Conservation (phyloP, 306 rosid genomes). For the Vigna mungo region DNA sequence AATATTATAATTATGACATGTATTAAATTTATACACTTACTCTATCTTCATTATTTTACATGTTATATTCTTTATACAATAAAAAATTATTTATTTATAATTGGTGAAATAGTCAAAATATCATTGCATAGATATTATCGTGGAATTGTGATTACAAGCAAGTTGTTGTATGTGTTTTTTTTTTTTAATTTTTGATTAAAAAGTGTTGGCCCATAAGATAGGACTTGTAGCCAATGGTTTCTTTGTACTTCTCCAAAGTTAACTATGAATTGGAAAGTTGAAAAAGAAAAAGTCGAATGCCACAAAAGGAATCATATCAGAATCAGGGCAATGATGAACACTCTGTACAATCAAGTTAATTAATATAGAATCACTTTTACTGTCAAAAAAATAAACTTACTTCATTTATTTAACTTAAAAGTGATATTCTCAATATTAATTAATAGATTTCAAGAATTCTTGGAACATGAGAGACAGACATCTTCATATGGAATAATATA, state of each 20-base stretch:
- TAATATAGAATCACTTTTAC: background rate
- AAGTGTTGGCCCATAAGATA: constrained; percentile 15
- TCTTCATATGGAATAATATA: background rate
- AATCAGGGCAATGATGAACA: background rate
- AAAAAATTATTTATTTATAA: no score
- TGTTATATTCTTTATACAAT: no score
- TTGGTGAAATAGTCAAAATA: no score
- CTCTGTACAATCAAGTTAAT: background rate
- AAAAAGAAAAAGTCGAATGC: constrained; percentile 23
- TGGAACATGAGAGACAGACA: background rate
- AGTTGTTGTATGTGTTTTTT: background rate
- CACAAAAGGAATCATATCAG: background rate
- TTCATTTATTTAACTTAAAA: background rate
- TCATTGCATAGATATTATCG: no score
- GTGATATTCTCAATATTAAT: background rate
- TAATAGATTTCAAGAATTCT: background rate
- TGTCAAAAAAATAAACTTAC: background rate
- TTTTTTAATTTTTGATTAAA: background rate
- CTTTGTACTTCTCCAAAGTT: background rate
- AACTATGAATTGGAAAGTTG: constrained; percentile 22
- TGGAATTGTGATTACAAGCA: background rate
- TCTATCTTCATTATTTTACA: no score
- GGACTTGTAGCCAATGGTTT: constrained; percentile 18
- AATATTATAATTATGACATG: no score
- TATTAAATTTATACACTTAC: no score